Conservation (phyloP, 225 moss, liverwort and hornwort genomes). For the Pseudisothecium myosuroides region DNA sequence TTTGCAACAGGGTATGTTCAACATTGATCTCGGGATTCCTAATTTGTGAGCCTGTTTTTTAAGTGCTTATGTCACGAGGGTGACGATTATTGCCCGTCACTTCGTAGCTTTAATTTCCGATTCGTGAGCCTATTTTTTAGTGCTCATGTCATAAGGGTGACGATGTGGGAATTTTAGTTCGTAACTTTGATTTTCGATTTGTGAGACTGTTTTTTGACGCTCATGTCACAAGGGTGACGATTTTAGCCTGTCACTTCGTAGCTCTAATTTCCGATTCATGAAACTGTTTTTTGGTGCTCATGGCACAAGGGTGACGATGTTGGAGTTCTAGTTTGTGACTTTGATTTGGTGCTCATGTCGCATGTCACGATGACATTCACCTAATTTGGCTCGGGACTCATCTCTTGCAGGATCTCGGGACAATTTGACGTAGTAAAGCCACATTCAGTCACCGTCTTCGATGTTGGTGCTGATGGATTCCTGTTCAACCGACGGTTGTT, state of each 20-base stretch:
- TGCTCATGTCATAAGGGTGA: neutral
- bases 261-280: neutral
- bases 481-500: constrained; percentile 40
- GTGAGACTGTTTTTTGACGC: neutral
- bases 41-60: neutral
- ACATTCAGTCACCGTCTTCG: constrained; percentile 40
- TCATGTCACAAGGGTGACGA: neutral
- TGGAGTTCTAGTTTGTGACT: neutral
- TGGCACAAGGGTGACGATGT: neutral
- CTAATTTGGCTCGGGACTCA: neutral
- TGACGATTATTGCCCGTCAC: neutral
- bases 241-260: neutral
- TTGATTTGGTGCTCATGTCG: neutral
- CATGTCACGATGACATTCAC: neutral
- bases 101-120: neutral
- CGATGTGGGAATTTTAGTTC: neutral
- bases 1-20: constrained; percentile 11
- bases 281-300: neutral
- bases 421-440: constrained; percentile 8
- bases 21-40: neutral
- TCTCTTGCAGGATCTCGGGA: neutral
- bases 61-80: neutral
- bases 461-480: constrained; percentile 22
- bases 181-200: neutral
- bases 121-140: neutral